Evolutionary conservation across 306 rosid species (phyloP), one percentile per base, ranked within the genome.

Genomic region (Mimosa pudica): DNA sequence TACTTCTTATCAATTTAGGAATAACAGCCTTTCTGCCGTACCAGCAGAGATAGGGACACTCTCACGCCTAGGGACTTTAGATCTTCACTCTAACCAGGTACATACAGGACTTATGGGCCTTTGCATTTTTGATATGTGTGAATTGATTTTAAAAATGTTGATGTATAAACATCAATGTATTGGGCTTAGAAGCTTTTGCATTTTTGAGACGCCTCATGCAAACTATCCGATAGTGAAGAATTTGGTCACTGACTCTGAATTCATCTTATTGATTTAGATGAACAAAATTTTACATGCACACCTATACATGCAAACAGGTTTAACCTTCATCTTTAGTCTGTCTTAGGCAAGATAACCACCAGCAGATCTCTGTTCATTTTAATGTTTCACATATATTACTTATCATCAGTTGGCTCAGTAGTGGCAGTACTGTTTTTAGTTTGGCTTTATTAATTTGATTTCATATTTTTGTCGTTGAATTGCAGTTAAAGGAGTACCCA

Each of bases 71-170:
- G 97, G 95, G 80, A 94, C 93, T 64, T 90, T 94, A 33, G 97
- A 88, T 89, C 97, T 94, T 78, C 95, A 86, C 61, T 92, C 98
- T 81, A 94, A 94, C 86, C 91, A 91, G 97, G 98, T 94, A 86
- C 55, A 24, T 48, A 38, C 75, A 75, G 42, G 42, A 5, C 41
- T 38, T 4, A 38, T 38, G 41, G 41, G 41, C 41, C 41, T 38
- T 38, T 38, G 41, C 41, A 65, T 6, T 14, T 36, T 65, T 14
- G 71, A 20, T 41, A 7, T 7, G 7, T 65, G n/a, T 35, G 8
- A 65, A 42, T 38, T 65, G 44, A 65, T 65, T 65, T 58, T 7
- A 20, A 9, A 33, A 57, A 2, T 14, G 3, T 65, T 6, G 12
- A 14, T 65, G 4, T 62, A 8, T 32, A 30, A 41, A 32, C 65